Percentiles rank a stretch among this genome's conserved stretches.
Conservation (phyloP, 345 rosid species). For the Euphorbia tirucalli region DNA sequence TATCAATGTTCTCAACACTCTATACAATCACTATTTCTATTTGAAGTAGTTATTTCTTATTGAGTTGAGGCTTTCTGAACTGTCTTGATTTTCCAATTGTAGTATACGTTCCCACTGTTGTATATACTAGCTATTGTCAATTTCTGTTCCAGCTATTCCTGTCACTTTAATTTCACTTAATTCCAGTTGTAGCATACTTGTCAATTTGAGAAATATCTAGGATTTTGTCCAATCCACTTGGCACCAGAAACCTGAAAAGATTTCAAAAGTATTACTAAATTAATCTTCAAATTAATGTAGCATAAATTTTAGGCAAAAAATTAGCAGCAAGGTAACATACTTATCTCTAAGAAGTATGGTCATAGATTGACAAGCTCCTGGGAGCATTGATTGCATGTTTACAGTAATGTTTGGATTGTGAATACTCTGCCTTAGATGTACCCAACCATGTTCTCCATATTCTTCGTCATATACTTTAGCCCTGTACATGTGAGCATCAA, state of each 20-base stretch:
- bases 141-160: no score
- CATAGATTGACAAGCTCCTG: conserved; percentile 66
- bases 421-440: conserved; percentile 84
- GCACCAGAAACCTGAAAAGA: conserved; percentile 57
- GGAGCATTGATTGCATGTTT: conserved; percentile 65
- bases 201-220: conserved; percentile 63
- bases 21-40: no score
- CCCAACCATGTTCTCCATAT: conserved; percentile 71
- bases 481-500: conserved; percentile 94
- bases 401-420: conserved; percentile 87
- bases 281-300: neutral
- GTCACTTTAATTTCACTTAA: neutral
- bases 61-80: neutral
- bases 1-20: no score
- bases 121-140: no score
- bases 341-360: conserved; percentile 46
- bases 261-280: conserved; percentile 14
- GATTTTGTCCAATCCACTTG: conserved; percentile 56
- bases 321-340: conserved; percentile 31
- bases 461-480: conserved; percentile 55
- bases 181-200: conserved; percentile 30
- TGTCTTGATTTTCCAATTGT: neutral
- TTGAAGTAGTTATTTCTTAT: no score
- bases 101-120: no score
- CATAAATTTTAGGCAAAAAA: no score